A percentile compares a stretch with the other conserved stretches of the same genome.
These are phyloP conservation scores for Colletotrichum sp. DNA, from an alignment of 2,329 filamentous ascomycete genomes.

Conservation along the genomic window DNA sequence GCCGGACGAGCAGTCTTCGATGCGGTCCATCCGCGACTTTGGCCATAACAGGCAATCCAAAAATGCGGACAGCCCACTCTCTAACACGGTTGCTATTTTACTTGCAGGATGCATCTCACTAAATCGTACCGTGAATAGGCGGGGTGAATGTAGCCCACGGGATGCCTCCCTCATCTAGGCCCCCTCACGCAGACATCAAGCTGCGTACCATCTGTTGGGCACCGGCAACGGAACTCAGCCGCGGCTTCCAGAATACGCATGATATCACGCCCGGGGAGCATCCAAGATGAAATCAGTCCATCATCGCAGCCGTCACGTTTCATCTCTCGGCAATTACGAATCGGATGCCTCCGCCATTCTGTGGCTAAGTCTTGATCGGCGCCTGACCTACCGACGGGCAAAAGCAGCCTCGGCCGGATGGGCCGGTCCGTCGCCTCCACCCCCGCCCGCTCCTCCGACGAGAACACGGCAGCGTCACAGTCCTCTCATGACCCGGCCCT, in stretches of 20 bases:
- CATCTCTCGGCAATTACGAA: not conserved
- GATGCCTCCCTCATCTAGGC: conserved; percentile 2
- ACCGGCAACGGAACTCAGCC: not conserved
- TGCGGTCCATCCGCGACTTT: not conserved
- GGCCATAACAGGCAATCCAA: not conserved
- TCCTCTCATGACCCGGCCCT: not conserved
- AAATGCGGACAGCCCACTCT: not conserved
- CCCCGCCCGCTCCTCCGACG: not conserved
- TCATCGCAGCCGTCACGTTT: not conserved
- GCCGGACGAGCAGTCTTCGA: not conserved
- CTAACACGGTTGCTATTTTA: not conserved
- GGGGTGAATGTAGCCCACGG: not conserved
- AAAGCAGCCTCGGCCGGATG: not conserved
- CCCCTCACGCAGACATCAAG: not conserved
- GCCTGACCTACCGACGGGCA: not conserved
- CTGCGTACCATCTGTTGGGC: not conserved
- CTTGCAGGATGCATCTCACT: not conserved
- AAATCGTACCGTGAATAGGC: not conserved
- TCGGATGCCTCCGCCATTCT: not conserved
- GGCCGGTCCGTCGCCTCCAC: conserved; percentile 4
- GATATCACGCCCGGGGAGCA: not conserved
- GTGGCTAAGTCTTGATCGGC: not conserved
- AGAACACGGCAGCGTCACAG: not conserved
- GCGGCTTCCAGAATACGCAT: not conserved
- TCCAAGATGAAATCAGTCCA: not conserved